phyloP scores from a whole-genome alignment of 108 stramenopile genomes.

The Pseudonitzschia delicatissima region DNA sequence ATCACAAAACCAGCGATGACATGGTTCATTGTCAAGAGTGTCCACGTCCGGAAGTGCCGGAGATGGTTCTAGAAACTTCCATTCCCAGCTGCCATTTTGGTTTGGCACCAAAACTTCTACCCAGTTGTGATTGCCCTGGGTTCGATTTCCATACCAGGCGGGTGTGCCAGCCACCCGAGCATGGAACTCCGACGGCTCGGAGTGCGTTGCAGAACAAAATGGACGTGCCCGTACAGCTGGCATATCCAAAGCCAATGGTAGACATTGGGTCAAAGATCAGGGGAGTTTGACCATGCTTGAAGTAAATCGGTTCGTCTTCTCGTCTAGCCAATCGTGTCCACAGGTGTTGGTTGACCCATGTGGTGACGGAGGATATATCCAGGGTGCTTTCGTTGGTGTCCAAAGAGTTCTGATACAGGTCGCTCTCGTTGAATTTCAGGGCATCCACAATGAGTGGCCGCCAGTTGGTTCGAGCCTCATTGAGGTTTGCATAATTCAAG shows the following conservation, averaged over 20 bases:
- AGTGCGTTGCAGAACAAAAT: constrained; percentile 68
- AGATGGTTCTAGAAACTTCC: constrained; percentile 80
- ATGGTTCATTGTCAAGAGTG: constrained; percentile 67
- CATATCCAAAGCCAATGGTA: constrained; percentile 78
- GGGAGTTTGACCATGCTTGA: constrained; percentile 70
- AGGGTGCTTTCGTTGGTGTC: constrained; percentile 1
- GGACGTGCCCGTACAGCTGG: constrained; percentile 80
- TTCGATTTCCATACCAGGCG: constrained; percentile 72
- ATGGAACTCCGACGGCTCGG: constrained; percentile 68
- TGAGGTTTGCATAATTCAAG: constrained; percentile 71
- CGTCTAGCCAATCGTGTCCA: constrained; percentile 50
- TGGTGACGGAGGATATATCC: constrained; percentile 43
- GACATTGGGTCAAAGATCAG: constrained; percentile 88
- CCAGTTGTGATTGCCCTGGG: constrained; percentile 91
- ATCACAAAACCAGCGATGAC: constrained; percentile 86
- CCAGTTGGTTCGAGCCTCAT: constrained; percentile 84
- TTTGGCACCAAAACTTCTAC: constrained; percentile 69
- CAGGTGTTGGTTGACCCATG: constrained; percentile 57
- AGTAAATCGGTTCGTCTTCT: constrained; percentile 46
- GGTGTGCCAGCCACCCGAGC: constrained; percentile 84
- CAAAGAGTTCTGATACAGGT: constrained; percentile 10
- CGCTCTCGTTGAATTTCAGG: constrained; percentile 37
- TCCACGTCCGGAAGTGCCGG: constrained; percentile 59
- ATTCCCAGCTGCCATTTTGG: constrained; percentile 22
- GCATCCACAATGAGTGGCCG: constrained; percentile 61